phyloP scores from a whole-genome alignment of 2,329 filamentous ascomycete species.

The Diplodia sapinea region DNA sequence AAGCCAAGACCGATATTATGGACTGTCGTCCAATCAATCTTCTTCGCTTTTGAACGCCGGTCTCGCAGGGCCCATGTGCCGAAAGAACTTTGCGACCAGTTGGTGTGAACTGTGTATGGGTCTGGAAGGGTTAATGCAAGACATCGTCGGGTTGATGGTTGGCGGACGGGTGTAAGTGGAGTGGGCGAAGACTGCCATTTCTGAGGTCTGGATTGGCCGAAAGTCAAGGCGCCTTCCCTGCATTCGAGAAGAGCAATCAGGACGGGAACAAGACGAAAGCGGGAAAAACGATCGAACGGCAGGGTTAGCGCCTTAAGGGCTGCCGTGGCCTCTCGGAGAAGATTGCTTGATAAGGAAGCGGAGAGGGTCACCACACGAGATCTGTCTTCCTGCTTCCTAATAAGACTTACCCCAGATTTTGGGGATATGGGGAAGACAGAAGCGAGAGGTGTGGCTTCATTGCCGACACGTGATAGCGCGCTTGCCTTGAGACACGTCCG shows the following conservation, averaged over 20 bases:
- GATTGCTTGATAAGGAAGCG: neutral
- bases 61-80: neutral
- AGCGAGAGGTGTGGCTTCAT: neutral
- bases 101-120: neutral
- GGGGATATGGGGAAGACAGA: neutral
- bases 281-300: neutral
- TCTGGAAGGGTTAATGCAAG: neutral
- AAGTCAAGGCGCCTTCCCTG: neutral
- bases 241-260: neutral
- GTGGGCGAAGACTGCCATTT: conserved; percentile 8
- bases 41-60: neutral
- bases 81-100: neutral
- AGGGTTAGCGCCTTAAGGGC: neutral
- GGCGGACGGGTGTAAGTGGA: neutral
- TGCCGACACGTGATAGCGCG: conserved; percentile 15
- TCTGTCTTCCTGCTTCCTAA: no score
- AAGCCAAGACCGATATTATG: neutral
- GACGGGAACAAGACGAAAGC: neutral
- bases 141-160: neutral
- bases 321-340: neutral
- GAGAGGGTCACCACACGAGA: neutral
- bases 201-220: neutral
- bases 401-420: conserved; percentile 11
- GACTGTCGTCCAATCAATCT: neutral
- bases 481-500: neutral